Conservation (phyloP, 2,329 filamentous ascomycete genomes). For the Arthrobotrys megalospora region DNA sequence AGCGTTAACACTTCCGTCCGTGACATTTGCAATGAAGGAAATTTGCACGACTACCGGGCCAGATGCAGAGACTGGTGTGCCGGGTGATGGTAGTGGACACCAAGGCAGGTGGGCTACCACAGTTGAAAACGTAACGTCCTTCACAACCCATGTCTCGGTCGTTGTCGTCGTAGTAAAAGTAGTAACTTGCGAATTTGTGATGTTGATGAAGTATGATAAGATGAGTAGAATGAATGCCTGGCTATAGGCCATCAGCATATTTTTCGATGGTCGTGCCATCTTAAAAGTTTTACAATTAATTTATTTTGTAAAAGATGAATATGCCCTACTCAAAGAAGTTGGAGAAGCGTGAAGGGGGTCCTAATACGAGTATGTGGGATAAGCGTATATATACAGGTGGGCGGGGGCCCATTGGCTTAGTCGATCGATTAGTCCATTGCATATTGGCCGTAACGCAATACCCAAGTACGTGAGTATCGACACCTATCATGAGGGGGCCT, state of each 20-base stretch:
- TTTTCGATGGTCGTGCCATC: background rate
- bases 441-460: too few relatives aligned
- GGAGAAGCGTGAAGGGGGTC: too few relatives aligned
- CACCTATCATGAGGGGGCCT: too few relatives aligned
- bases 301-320: too few relatives aligned
- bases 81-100: background rate
- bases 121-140: conserved; percentile 18
- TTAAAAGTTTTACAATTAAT: background rate
- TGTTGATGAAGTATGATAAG: background rate
- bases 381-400: too few relatives aligned
- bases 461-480: too few relatives aligned
- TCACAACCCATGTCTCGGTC: conserved; percentile 5
- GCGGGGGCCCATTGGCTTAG: too few relatives aligned
- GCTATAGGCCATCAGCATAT: background rate
- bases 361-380: too few relatives aligned
- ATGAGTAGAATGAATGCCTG: background rate
- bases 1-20: conserved; percentile 1
- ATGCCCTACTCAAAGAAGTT: too few relatives aligned
- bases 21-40: conserved; percentile 11
- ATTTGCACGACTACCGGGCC: conserved; percentile 14
- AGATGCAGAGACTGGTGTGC: background rate
- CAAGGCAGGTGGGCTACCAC: background rate
- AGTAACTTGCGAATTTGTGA: background rate
- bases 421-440: too few relatives aligned
- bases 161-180: background rate